Base-by-base conservation (phyloP, 2,329 filamentous ascomycete species). In the Cladophialophora psammophila region DNA sequence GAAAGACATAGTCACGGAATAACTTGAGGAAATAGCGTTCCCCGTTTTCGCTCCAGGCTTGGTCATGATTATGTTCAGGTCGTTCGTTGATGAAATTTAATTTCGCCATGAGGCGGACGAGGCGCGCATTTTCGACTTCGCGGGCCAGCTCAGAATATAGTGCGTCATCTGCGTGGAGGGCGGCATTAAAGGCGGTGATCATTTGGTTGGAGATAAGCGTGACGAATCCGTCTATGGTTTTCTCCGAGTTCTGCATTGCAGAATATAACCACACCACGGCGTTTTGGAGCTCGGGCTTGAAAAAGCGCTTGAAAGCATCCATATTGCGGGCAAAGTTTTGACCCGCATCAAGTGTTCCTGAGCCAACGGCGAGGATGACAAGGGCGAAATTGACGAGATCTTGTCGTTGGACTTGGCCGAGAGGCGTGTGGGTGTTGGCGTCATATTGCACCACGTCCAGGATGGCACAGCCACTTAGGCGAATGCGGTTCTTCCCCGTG, bases 1-100 rank as follows among this genome's bases (percentile, higher is more conserved):
- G 95, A 80, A 98, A 99, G 48, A 97, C 92, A 74, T 96, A 98
- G 79, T 99, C 95, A 58, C 95, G 88, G 83, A 98, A 98, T 8
- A 99, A 86, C 80, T 97, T 97, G 71, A 99, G 84, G 76, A 92
- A 91, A 77, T 97, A 98, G 34, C 94, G 88, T 74, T 97, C 93
- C 32, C 94, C 94, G 56, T 91, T 95, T 78, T 98, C 94, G 4
- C 93, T 92, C 94, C 95, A 99, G 57, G 87, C 84, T 0, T 85
- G 82, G 68, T 94, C 91, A 48, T 89, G 88, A 61, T 92, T 91
- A 69, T 91, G 90, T 75, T 98, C 94, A 1, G 91, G 92, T 10
- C 95, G 88, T 78, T 99, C 95, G 75, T 95, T 95, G 76, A 99
- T 88, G 65, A 91, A 86, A 68, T 92, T 92, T 50, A 99, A 83